phyloP scores from a whole-genome alignment of 345 rosid species.

The Populus deltoides region DNA sequence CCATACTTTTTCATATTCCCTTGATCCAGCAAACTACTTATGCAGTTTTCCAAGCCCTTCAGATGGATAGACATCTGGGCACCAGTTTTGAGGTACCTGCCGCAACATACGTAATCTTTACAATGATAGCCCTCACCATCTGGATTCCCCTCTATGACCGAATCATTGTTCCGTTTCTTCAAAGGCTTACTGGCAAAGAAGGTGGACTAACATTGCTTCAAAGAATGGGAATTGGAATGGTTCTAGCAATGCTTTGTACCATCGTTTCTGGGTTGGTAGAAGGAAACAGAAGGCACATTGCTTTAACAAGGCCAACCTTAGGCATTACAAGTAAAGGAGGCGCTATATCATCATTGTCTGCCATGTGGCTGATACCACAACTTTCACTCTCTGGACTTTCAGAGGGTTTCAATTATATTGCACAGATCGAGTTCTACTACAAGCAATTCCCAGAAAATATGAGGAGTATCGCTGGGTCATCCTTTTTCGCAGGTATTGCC shows the following conservation, averaged over 20 bases:
- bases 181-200: constrained; percentile 38
- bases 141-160: constrained; percentile 59
- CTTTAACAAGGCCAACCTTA: constrained; percentile 4
- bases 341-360: constrained; percentile 15
- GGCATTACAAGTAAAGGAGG: constrained; percentile 15
- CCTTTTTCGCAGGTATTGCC: constrained; percentile 11
- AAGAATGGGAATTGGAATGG: constrained; percentile 23
- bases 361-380: constrained; percentile 25
- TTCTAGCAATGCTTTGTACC: constrained; percentile 11
- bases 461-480: constrained; percentile 18
- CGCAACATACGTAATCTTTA: constrained; percentile 44
- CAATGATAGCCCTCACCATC: constrained; percentile 48
- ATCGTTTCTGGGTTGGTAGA: constrained; percentile 19
- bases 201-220: constrained; percentile 38
- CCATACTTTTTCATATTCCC: constrained; percentile 39
- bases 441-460: constrained; percentile 32
- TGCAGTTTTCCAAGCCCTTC: constrained; percentile 57
- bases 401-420: constrained; percentile 15
- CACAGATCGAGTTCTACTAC: constrained; percentile 25
- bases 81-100: constrained; percentile 50
- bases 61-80: constrained; percentile 44
- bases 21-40: constrained; percentile 56
- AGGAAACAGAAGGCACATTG: constrained; percentile 11
- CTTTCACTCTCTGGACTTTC: constrained; percentile 16
- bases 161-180: constrained; percentile 41